Percentiles rank a stretch among this genome's conserved stretches.
phyloP scores from a whole-genome alignment of 176 grass and related monocot genomes.

The Musa beccarii region DNA sequence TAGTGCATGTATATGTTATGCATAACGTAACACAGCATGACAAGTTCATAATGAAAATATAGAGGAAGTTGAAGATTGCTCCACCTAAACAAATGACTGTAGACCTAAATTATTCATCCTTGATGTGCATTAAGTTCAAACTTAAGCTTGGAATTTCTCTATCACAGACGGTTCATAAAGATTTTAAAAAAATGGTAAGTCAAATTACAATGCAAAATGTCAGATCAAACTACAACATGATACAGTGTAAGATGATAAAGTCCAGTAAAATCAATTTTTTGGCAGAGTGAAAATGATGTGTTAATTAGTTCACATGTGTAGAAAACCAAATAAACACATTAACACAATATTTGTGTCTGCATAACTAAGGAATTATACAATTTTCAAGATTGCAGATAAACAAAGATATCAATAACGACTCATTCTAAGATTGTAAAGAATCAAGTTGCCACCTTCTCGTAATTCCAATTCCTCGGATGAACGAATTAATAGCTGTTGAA shows the following conservation, averaged over 20 bases:
- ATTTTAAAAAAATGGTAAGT: no score
- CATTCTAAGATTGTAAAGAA: not conserved
- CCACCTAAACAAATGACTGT: not conserved
- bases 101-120: not conserved
- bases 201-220: no score
- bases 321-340: no score
- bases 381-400: not conserved
- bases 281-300: no score
- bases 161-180: no score
- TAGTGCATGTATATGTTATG: not conserved
- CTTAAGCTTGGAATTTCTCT: not conserved
- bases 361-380: not conserved
- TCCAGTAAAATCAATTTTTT: no score
- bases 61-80: not conserved
- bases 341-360: not conserved
- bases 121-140: not conserved
- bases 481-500: conserved; percentile 78
- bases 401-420: not conserved
- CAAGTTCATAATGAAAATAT: not conserved
- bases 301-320: no score
- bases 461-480: conserved; percentile 95
- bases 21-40: not conserved
- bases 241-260: no score
- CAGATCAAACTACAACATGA: no score
- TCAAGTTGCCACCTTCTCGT: conserved; percentile 70